Conservation (phyloP, 176 grass and related monocot species). For the Ampelocalamus luodianensis region DNA sequence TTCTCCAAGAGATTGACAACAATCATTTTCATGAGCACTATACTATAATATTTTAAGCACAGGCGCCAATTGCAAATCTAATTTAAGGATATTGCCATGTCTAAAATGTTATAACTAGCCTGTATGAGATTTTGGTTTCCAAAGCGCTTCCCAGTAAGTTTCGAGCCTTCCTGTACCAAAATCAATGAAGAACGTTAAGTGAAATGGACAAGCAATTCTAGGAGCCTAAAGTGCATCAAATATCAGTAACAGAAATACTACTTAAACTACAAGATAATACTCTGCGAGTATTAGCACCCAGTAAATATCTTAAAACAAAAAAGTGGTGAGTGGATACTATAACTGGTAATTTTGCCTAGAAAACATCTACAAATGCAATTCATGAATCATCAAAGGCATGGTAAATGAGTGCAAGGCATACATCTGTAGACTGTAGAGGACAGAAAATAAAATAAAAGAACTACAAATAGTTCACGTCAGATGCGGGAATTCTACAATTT, state of each 20-base stretch:
- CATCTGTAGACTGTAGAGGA: conserved; percentile 20
- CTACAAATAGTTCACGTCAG: not conserved
- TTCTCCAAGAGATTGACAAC: not conserved
- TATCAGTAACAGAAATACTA: conserved; percentile 12
- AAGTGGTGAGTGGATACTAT: not conserved
- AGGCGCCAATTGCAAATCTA: not conserved
- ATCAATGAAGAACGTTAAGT: conserved; percentile 14
- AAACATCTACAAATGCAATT: not conserved
- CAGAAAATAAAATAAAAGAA: not conserved
- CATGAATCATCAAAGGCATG: not conserved
- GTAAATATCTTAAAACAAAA: conserved; percentile 12
- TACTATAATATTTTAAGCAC: not conserved
- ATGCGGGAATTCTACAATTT: conserved; percentile 11
- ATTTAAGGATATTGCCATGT: not conserved
- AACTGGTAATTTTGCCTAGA: not conserved
- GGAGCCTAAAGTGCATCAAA: not conserved
- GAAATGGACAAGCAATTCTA: not conserved
- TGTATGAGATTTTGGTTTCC: conserved; percentile 38
- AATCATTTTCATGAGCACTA: not conserved
- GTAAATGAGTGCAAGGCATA: not conserved
- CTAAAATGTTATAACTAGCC: conserved; percentile 26
- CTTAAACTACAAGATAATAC: not conserved
- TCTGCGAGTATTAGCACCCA: not conserved
- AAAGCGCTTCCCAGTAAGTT: conserved; percentile 47
- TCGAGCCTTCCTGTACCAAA: conserved; percentile 51